phyloP scores from a whole-genome alignment of 495 filamentous ascomycete genomes.

The Annulohypoxylon stygium region DNA sequence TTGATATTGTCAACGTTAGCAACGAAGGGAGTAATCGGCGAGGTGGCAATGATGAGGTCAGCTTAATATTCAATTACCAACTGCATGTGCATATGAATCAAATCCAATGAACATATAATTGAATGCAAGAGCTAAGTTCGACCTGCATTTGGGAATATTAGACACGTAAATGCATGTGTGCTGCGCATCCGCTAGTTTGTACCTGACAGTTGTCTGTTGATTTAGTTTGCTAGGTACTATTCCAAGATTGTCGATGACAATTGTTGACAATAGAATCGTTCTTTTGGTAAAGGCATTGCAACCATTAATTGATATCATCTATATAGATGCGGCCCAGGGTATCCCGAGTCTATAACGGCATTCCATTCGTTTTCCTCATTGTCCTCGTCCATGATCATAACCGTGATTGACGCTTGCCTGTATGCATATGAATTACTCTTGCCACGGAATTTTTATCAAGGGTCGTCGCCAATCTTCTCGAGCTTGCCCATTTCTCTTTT shows the following conservation, averaged over 20 bases:
- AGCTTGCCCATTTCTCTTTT: constrained; percentile 93
- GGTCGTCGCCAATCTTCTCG: constrained; percentile 91
- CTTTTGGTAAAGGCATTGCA: background rate
- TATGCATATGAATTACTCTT: constrained; percentile 18
- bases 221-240: background rate
- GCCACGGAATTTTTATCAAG: constrained; percentile 60
- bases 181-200: constrained; percentile 3
- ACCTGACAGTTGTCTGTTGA: background rate
- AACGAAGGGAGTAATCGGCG: constrained; percentile 31
- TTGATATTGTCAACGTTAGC: constrained; percentile 17
- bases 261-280: constrained; percentile 4
- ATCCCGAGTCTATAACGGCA: constrained; percentile 29
- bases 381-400: constrained; percentile 25
- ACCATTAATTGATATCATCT: constrained; percentile 35
- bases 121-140: background rate
- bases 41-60: constrained; percentile 34
- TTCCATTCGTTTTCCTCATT: constrained; percentile 30
- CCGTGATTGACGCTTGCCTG: constrained; percentile 33
- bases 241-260: background rate
- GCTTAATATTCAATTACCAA: constrained; percentile 25
- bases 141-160: constrained; percentile 8
- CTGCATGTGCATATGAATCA: constrained; percentile 19
- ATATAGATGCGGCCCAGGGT: constrained; percentile 33
- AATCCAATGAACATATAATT: constrained; percentile 15
- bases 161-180: constrained; percentile 26